Evolutionary conservation across 176 grass and related monocot species (phyloP).

Genomic region (Avena insularis): DNA sequence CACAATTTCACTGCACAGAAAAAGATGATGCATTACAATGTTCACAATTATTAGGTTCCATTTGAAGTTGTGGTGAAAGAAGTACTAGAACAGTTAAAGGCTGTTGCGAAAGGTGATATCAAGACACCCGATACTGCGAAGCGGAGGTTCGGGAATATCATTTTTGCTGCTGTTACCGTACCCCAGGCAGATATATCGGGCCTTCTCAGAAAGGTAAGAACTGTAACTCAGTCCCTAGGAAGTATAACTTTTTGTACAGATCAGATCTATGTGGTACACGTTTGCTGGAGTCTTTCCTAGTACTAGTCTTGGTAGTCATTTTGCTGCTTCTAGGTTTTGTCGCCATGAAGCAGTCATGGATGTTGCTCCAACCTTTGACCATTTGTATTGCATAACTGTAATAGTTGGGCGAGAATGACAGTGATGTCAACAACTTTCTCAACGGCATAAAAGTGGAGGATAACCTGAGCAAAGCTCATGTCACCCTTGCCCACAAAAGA

Average conservation of each 20-base stretch:
- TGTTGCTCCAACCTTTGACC: neutral
- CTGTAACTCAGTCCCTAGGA: slow-evolving; percentile 4
- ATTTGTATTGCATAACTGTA: slow-evolving; percentile 33
- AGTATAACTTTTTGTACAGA: neutral
- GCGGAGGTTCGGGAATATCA: slow-evolving; percentile 84
- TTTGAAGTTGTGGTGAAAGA: slow-evolving; percentile 87
- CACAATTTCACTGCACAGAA: neutral
- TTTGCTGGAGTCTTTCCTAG: neutral
- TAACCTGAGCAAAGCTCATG: slow-evolving; percentile 73
- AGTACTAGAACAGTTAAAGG: slow-evolving; percentile 82
- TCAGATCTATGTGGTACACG: neutral
- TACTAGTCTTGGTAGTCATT: neutral
- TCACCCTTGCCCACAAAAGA: slow-evolving; percentile 95
- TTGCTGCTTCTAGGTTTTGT: slow-evolving; percentile 4
- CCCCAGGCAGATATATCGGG: slow-evolving; percentile 58
- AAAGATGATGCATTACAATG: slow-evolving; percentile 6
- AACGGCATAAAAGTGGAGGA: slow-evolving; percentile 55
- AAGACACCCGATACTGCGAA: slow-evolving; percentile 72
- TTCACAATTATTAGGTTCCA: slow-evolving; percentile 68
- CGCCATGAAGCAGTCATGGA: neutral
- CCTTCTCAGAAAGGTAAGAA: slow-evolving; percentile 69
- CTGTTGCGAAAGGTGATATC: slow-evolving; percentile 75
- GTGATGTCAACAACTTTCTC: slow-evolving; percentile 53
- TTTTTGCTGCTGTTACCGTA: slow-evolving; percentile 83
- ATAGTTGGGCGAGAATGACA: slow-evolving; percentile 65